These are phyloP conservation scores for Peronospora farinosa DNA, from an alignment of 352 stramenopile species.

Conservation along the genomic window DNA sequence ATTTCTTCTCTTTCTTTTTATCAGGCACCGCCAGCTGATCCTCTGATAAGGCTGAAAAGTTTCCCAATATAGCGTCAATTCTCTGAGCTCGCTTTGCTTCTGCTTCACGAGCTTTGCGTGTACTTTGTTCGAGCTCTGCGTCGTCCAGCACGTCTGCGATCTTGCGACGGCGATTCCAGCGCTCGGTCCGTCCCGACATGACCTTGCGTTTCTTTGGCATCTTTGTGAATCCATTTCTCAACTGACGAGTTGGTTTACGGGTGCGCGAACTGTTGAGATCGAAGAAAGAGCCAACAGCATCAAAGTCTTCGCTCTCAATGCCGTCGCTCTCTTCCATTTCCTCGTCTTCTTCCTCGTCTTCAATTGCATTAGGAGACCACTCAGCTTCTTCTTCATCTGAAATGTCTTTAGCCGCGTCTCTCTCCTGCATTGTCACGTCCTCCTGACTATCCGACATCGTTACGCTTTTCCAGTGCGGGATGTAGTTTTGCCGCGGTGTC, in stretches of 20 bases:
- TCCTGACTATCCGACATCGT: slow-evolving; percentile 21
- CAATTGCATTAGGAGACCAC: slow-evolving; percentile 25
- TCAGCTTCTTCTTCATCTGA: slow-evolving; percentile 31
- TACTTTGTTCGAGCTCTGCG: slow-evolving; percentile 60
- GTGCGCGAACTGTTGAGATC: background rate
- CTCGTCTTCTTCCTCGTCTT: background rate
- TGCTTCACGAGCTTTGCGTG: slow-evolving; percentile 47
- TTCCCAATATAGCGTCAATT: slow-evolving; percentile 32
- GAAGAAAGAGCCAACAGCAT: slow-evolving; percentile 10
- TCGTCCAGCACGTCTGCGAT: slow-evolving; percentile 65
- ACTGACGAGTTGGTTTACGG: background rate
- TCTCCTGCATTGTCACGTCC: slow-evolving; percentile 3
- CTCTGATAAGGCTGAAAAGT: slow-evolving; percentile 30
- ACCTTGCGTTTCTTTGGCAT: slow-evolving; percentile 29
- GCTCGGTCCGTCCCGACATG: slow-evolving; percentile 19
- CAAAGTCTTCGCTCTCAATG: background rate
- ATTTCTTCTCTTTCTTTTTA: slow-evolving; percentile 18
- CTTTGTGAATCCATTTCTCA: slow-evolving; percentile 3
- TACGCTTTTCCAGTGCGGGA: slow-evolving; percentile 6
- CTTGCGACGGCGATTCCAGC: slow-evolving; percentile 48
- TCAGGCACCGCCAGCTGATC: slow-evolving; percentile 29
- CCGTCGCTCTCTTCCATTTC: background rate
- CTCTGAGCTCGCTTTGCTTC: slow-evolving; percentile 47
- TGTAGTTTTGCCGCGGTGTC: slow-evolving; percentile 10
- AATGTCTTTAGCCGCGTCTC: background rate